A percentile compares a stretch with the other conserved stretches of the same genome.
These are phyloP conservation scores for Linanthus parryae DNA, from an alignment of 148 eudicot species.

Conservation along the genomic window DNA sequence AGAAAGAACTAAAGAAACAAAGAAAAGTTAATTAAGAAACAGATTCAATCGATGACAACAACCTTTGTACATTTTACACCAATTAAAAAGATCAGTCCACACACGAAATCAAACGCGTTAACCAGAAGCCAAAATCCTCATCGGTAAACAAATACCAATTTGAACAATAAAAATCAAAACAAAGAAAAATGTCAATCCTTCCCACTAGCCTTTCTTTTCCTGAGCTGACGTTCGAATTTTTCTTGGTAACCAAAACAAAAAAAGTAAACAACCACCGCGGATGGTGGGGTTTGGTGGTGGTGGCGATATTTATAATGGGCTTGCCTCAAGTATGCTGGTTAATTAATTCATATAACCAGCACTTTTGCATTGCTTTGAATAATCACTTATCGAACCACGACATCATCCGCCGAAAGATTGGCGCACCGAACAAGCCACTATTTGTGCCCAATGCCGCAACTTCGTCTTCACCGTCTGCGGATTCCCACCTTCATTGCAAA, in stretches of 20 bases:
- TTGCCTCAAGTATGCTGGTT: no score
- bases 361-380: neutral
- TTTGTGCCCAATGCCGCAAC: constrained; percentile 85
- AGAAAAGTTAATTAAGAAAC: neutral
- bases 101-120: constrained; percentile 10
- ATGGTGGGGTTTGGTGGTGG: no score
- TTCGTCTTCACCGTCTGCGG: constrained; percentile 73
- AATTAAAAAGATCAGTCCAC: no score
- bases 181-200: constrained; percentile 4
- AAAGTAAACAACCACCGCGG: no score
- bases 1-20: neutral
- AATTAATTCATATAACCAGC: no score
- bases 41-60: neutral
- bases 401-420: constrained; percentile 27
- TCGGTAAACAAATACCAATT: neutral
- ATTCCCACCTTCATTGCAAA: constrained; percentile 50
- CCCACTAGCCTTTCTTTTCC: constrained; percentile 2
- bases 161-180: neutral
- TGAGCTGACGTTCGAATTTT: neutral
- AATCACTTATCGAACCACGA: neutral
- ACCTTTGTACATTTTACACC: constrained; percentile 3
- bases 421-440: constrained; percentile 83
- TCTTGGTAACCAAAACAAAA: neutral
- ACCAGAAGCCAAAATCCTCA: neutral
- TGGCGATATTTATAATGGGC: no score